Percentiles rank a stretch among this genome's conserved stretches.
These are phyloP conservation scores for Botrytis medusae DNA, from an alignment of 2,329 filamentous ascomycete species.

Conservation along the genomic window DNA sequence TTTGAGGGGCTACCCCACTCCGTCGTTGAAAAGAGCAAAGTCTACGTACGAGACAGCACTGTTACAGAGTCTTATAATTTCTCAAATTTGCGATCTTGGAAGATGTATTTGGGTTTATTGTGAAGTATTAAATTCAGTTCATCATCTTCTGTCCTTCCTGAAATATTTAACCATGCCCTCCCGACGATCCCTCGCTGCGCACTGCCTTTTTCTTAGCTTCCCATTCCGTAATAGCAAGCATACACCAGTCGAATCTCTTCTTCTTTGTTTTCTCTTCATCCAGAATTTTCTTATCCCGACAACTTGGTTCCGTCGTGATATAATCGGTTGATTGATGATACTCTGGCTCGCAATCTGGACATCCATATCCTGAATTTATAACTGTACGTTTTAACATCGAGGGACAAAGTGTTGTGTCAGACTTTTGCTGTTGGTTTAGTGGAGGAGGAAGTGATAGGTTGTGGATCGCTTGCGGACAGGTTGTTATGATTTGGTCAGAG, in stretches of 20 bases:
- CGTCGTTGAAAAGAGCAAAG: neutral
- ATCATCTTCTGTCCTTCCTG: neutral
- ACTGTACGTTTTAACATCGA: neutral
- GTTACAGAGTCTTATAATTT: neutral
- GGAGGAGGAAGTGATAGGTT: conserved; percentile 15
- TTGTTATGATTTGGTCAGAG: neutral
- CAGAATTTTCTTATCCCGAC: neutral
- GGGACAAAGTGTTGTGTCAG: neutral
- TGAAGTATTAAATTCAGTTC: neutral
- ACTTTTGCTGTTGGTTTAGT: neutral
- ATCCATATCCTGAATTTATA: conserved; percentile 16
- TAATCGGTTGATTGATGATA: conserved; percentile 7
- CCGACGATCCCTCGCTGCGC: no score
- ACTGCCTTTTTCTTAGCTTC: neutral
- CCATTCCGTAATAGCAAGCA: conserved; percentile 18
- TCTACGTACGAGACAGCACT: neutral
- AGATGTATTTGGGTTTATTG: neutral
- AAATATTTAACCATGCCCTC: neutral
- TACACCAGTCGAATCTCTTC: conserved; percentile 13
- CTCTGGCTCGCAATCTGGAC: conserved; percentile 19
- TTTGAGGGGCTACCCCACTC: neutral
- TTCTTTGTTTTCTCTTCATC: neutral
- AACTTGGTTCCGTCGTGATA: neutral
- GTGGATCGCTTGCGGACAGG: conserved; percentile 14
- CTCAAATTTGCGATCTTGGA: neutral